Percentiles rank a stretch among this genome's conserved stretches.
phyloP scores from a whole-genome alignment of 768 basidiomycete species.

The Crepidotus variabilis region DNA sequence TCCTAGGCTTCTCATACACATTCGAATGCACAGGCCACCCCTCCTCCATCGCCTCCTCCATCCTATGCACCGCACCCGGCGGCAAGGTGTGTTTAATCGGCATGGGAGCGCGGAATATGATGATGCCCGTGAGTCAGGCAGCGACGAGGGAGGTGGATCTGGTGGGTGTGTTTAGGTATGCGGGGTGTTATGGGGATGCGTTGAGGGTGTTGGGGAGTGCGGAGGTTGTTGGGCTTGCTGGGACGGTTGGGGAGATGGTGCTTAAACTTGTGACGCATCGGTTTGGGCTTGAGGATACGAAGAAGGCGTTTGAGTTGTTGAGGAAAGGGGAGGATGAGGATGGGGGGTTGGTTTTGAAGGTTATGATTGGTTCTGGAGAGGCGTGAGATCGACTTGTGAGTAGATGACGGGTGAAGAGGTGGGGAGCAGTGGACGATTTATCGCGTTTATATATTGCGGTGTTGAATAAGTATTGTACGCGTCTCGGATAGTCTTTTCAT shows the following conservation, averaged over 20 bases:
- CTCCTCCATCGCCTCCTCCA: conserved; percentile 85
- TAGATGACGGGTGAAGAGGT: no score
- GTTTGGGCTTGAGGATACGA: conserved; percentile 59
- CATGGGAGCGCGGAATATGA: conserved; percentile 86
- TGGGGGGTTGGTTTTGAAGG: conserved; percentile 84
- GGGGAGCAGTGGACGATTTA: no score
- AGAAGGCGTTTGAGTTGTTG: conserved; percentile 80
- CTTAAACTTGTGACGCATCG: conserved; percentile 76
- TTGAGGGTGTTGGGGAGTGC: conserved; percentile 62
- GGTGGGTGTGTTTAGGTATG: conserved; percentile 87
- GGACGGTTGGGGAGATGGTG: conserved; percentile 5
- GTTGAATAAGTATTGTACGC: no score
- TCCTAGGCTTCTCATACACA: conserved; percentile 67
- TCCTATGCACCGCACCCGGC: conserved; percentile 80
- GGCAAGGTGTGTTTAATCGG: conserved; percentile 93
- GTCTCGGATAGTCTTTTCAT: no score
- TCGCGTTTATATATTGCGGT: no score
- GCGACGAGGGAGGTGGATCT: conserved; percentile 90
- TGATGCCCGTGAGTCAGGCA: conserved; percentile 80
- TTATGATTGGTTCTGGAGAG: conserved; percentile 57
- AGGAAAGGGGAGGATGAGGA: conserved; percentile 71
- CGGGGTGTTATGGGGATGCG: conserved; percentile 88
- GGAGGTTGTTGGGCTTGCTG: background rate
- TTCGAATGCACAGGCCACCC: conserved; percentile 97
- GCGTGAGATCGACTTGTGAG: background rate